Evolutionary conservation across 768 basidiomycete species (phyloP).

Genomic region (Termitomyces sp.): DNA sequence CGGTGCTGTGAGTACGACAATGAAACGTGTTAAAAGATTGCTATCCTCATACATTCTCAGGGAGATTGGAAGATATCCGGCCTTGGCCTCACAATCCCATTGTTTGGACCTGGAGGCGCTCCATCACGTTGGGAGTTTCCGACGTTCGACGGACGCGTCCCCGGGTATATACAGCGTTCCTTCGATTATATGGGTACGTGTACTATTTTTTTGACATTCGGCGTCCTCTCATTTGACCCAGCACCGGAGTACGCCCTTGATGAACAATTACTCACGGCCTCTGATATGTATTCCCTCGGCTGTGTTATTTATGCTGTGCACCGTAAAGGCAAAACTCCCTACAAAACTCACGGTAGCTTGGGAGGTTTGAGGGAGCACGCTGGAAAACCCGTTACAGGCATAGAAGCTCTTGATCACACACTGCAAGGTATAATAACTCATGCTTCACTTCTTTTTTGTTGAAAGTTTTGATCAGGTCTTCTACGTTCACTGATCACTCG

Average conservation of each 20-base stretch:
- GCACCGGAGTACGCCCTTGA: constrained; percentile 95
- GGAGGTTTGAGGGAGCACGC: constrained; percentile 67
- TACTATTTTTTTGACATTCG: background rate
- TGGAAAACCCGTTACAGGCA: constrained; percentile 55
- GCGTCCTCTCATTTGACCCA: constrained; percentile 22
- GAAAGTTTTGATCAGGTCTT: constrained; percentile 50
- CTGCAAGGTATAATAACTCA: constrained; percentile 52
- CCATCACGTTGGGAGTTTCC: constrained; percentile 89
- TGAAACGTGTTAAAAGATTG: background rate
- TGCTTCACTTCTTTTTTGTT: background rate
- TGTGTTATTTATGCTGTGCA: constrained; percentile 91
- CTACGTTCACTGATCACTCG: constrained; percentile 80
- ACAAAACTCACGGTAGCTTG: constrained; percentile 78
- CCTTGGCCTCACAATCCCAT: constrained; percentile 80
- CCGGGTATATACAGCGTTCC: constrained; percentile 81
- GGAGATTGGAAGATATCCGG: constrained; percentile 99
- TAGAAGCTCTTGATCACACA: constrained; percentile 66
- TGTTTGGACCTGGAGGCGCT: constrained; percentile 63
- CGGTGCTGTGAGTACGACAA: constrained; percentile 55
- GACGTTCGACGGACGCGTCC: constrained; percentile 76
- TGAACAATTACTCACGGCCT: constrained; percentile 79
- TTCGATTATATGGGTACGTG: constrained; percentile 89
- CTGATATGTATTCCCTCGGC: constrained; percentile 92
- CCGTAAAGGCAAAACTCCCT: constrained; percentile 82
- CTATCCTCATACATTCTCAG: constrained; percentile 32